Evolutionary conservation across 352 stramenopile species (phyloP).

Genomic region (Pythium scleroteichum): DNA sequence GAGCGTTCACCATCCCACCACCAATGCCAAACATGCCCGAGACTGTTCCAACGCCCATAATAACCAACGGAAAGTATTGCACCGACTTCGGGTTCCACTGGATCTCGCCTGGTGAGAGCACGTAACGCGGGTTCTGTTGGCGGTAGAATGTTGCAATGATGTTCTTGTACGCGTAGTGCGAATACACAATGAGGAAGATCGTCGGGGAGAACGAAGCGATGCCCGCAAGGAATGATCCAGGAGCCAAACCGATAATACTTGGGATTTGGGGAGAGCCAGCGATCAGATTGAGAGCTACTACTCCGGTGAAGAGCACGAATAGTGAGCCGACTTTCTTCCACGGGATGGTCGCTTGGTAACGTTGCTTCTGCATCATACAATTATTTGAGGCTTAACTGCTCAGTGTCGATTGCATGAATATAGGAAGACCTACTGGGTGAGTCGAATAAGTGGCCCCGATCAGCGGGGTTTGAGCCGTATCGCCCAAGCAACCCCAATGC

Average conservation of each 20-base stretch:
- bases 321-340: conserved; percentile 84
- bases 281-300: conserved; percentile 93
- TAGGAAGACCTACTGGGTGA: conserved; percentile 7
- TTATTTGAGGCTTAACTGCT: not conserved
- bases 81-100: conserved; percentile 66
- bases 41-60: conserved; percentile 89
- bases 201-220: conserved; percentile 58
- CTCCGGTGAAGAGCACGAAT: conserved; percentile 83
- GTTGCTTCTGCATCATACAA: conserved; percentile 5
- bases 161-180: conserved; percentile 65
- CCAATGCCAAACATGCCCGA: conserved; percentile 95
- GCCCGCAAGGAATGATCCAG: conserved; percentile 76
- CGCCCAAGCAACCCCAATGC: conserved; percentile 42
- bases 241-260: conserved; percentile 88
- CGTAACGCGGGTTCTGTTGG: conserved; percentile 57
- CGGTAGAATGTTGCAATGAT: conserved; percentile 44
- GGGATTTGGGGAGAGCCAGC: conserved; percentile 88
- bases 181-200: conserved; percentile 75
- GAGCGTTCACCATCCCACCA: conserved; percentile 94
- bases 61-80: conserved; percentile 88
- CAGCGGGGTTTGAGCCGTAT: conserved; percentile 23
- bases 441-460: conserved; percentile 28
- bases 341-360: conserved; percentile 56
- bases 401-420: not conserved
- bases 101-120: conserved; percentile 47